Base-by-base conservation (phyloP, 164 flowering plant genomes). In the Euptelea pleiosperma region DNA sequence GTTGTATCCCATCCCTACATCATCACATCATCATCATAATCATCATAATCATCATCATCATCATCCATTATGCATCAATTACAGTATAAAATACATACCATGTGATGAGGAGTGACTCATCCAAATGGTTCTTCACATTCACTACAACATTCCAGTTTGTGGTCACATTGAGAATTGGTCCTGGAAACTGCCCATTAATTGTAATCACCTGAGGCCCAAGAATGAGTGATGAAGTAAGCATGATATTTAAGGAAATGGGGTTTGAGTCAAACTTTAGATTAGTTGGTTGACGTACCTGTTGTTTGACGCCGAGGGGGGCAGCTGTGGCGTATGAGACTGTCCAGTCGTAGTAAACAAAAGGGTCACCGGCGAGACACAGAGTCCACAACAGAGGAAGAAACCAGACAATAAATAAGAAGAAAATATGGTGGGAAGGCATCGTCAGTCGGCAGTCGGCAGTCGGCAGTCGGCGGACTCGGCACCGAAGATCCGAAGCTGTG, bases 81-180 rank as follows among this genome's bases (percentile, higher is more conserved):
- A 50, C 34, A 7, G 22, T 19, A 26, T 26, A 26, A 53, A 7
- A 30, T 30, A 58, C 21, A 26, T 83, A 92, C 98, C 98, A 92
- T 57, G 98, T 87, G 30, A 92, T 57, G 57, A 92, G 96, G 58
- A 92, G 48, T 24, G 96, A 91, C 75, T 92, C 98, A 41, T 92
- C 93, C 36, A 92, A 83, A 48, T 79, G 70, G 70, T 92, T 92
- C 75, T 77, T 84, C 55, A 89, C 86, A 70, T 92, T 92, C 58
- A 89, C 65, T n/a, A 85, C 83, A 21, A 87, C 93, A 66, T 92
- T 89, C 96, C 96, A 92, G 63, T 92, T 92, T 14, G 98, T 89
- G 37, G 98, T 92, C 68, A 81, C 78, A 53, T 92, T 87, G 57
- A 92, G 78, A 54, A 82, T 64, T 6, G 98, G 96, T 55, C 98